These are phyloP conservation scores for Colletotrichum echinochloae DNA, from an alignment of 2,329 filamentous ascomycete species.

Conservation along the genomic window DNA sequence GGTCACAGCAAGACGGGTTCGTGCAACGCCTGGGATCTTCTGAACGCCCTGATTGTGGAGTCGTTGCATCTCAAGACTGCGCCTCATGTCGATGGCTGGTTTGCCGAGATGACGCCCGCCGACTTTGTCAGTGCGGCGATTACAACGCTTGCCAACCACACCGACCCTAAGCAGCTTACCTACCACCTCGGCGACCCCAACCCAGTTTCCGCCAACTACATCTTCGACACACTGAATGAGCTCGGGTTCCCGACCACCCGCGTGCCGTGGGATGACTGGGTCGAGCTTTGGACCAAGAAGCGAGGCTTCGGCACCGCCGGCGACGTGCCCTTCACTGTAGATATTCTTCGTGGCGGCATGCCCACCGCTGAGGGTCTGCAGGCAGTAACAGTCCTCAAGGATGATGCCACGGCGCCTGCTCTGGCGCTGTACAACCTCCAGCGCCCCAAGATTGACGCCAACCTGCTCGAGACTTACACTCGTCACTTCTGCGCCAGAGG, in stretches of 20 bases:
- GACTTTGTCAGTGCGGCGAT: conserved; percentile 84
- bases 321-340: conserved; percentile 80
- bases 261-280: conserved; percentile 80
- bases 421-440: conserved; percentile 65
- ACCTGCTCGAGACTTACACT: conserved; percentile 81
- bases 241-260: conserved; percentile 78
- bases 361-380: conserved; percentile 78
- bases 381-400: conserved; percentile 79
- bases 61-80: conserved; percentile 78
- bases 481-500: conserved; percentile 85
- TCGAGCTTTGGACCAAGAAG: conserved; percentile 78
- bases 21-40: conserved; percentile 81
- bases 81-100: conserved; percentile 80
- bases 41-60: conserved; percentile 82
- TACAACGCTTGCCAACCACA: conserved; percentile 74
- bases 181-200: conserved; percentile 82
- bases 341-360: conserved; percentile 85
- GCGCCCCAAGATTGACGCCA: conserved; percentile 75
- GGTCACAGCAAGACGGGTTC: conserved; percentile 81
- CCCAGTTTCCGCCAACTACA: conserved; percentile 72
- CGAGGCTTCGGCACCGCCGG: conserved; percentile 72
- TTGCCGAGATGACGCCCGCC: conserved; percentile 85
- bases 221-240: conserved; percentile 73
- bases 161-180: conserved; percentile 70
- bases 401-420: conserved; percentile 73